Conservation (phyloP, 371 early-diverging fungal species). For the Lichtheimia hyalospora region DNA sequence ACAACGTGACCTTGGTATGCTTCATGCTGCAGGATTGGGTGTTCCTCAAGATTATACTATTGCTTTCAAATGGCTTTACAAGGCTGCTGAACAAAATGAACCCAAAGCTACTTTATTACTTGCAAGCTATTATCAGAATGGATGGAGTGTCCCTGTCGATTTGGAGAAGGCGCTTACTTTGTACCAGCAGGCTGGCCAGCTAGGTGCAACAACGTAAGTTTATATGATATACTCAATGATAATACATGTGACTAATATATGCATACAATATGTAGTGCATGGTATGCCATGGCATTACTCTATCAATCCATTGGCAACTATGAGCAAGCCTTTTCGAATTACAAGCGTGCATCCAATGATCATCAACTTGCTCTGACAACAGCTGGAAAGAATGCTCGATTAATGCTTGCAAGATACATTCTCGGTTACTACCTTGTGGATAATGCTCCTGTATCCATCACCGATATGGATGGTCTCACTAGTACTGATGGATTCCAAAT, state of each 20-base stretch:
- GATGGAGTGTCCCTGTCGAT: conserved; percentile 47
- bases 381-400: conserved; percentile 13
- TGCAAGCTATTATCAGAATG: conserved; percentile 47
- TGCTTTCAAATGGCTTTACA: conserved; percentile 75
- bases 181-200: conserved; percentile 21
- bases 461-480: conserved; percentile 6
- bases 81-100: conserved; percentile 74
- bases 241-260: too few species aligned
- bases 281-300: conserved; percentile 27
- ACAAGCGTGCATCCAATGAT: conserved; percentile 16
- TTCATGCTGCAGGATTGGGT: conserved; percentile 75
- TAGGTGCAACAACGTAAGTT: conserved; percentile 27
- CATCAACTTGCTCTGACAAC: conserved; percentile 6
- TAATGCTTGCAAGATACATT: conserved; percentile 24
- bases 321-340: conserved; percentile 24
- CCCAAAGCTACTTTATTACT: conserved; percentile 75
- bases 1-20: conserved; percentile 77
- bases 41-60: conserved; percentile 62
- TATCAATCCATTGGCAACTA: conserved; percentile 18
- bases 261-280: conserved; percentile 11
- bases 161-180: conserved; percentile 52
- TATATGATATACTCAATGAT: too few species aligned
- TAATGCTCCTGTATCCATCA: neutral
- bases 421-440: conserved; percentile 13
- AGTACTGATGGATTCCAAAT: conserved; percentile 16